These are phyloP conservation scores for Ophiocordyceps polyrhachis-furcata DNA, from an alignment of 2,329 filamentous ascomycete species.

Conservation along the genomic window DNA sequence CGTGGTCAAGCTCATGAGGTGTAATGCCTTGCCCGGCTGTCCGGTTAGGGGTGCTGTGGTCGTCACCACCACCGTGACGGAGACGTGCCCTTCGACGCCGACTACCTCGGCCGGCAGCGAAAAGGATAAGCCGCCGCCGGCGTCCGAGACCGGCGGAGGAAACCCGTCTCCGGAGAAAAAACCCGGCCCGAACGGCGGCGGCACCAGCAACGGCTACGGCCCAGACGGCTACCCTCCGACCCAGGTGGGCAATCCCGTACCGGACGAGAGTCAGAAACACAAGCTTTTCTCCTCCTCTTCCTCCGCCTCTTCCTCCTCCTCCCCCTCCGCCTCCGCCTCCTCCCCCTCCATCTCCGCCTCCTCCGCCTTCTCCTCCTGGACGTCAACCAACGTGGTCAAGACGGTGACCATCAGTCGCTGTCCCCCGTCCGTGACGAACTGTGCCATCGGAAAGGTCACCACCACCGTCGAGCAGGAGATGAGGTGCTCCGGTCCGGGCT, in stretches of 20 bases:
- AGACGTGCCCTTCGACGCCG: not conserved
- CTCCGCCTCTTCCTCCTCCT: too few species aligned
- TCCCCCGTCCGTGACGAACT: not conserved
- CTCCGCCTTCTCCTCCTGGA: too few species aligned
- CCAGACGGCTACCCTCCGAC: not conserved
- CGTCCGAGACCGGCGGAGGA: too few species aligned
- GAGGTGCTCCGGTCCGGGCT: too few species aligned
- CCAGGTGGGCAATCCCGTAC: not conserved
- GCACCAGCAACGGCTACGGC: not conserved
- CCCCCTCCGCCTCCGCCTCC: too few species aligned
- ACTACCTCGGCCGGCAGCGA: not conserved
- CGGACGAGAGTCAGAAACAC: not conserved
- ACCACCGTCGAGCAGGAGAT: not conserved
- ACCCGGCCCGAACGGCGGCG: too few species aligned
- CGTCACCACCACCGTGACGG: not conserved
- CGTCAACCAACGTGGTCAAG: too few species aligned
- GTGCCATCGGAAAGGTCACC: not conserved
- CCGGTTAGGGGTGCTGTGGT: not conserved
- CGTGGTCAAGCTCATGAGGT: not conserved
- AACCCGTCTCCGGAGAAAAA: too few species aligned
- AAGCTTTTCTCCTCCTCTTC: too few species aligned
- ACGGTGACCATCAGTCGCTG: not conserved
- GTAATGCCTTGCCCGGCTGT: not conserved
- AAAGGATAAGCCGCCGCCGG: not conserved
- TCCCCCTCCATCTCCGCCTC: too few species aligned